Evolutionary conservation across 768 basidiomycete species (phyloP).

Genomic region (Mycena galopus): DNA sequence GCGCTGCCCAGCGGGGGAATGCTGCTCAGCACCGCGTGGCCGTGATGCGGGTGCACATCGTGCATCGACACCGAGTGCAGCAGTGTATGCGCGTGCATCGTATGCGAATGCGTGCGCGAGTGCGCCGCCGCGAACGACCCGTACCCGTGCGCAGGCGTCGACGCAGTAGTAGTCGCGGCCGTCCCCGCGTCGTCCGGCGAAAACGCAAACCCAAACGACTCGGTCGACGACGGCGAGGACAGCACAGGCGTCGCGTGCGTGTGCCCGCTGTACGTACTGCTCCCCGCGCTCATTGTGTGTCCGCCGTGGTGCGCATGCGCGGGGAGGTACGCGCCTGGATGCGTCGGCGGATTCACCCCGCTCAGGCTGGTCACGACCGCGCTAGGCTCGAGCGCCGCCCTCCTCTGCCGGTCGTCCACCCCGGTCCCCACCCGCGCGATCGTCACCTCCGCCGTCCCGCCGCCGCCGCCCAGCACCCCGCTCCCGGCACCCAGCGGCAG

Average conservation of each 20-base stretch:
- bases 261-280: conserved; percentile 5
- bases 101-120: conserved; percentile 28
- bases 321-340: not conserved
- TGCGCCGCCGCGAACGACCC: not conserved
- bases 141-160: not conserved
- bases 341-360: conserved; percentile 30
- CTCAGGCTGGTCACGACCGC: conserved; percentile 44
- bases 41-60: conserved; percentile 12
- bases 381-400: conserved; percentile 46
- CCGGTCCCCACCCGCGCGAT: conserved; percentile 32
- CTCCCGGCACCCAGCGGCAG: not conserved
- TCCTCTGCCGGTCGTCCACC: conserved; percentile 37
- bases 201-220: conserved; percentile 45
- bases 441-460: conserved; percentile 20
- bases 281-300: not conserved
- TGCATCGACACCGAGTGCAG: conserved; percentile 35
- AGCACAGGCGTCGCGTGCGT: conserved; percentile 37
- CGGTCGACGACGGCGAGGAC: conserved; percentile 51
- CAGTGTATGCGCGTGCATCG: too few relatives aligned
- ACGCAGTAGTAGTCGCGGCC: too few relatives aligned
- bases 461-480: not conserved
- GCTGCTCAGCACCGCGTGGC: too few relatives aligned
- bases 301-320: not conserved
- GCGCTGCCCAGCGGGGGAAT: too few relatives aligned
- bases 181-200: conserved; percentile 37